Evolutionary conservation across 352 stramenopile genomes (phyloP).

Genomic region (Thraustochytrium sp.): DNA sequence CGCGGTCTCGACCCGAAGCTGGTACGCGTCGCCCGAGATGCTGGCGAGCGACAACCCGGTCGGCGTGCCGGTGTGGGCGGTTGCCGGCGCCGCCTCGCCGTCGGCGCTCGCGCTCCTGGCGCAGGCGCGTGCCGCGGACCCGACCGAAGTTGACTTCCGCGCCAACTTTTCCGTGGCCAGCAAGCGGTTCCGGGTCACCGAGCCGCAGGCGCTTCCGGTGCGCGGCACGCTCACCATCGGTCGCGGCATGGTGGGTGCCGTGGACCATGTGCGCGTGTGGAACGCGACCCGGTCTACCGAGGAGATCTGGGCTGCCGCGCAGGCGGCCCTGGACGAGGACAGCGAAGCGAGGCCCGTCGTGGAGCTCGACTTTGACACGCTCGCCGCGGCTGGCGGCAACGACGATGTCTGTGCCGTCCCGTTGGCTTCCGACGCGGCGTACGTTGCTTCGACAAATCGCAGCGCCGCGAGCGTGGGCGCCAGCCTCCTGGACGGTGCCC

Average conservation of each 20-base stretch:
- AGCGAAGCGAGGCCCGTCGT: not conserved
- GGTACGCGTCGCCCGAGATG: not conserved
- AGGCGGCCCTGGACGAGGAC: not conserved
- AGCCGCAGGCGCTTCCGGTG: not conserved
- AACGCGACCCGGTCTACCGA: not conserved
- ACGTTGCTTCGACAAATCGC: no score
- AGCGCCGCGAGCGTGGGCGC: no score
- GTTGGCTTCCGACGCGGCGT: no score
- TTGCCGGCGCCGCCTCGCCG: not conserved
- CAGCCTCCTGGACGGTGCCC: no score
- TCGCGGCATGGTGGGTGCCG: not conserved
- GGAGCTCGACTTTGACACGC: not conserved
- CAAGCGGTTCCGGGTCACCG: not conserved
- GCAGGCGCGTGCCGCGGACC: not conserved
- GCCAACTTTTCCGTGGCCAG: not conserved
- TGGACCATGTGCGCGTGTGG: constrained; percentile 14
- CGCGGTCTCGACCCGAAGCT: not conserved
- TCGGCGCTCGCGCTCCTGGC: not conserved
- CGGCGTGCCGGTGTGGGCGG: not conserved
- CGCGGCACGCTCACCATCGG: not conserved
- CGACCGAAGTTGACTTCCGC: not conserved
- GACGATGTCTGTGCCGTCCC: no score
- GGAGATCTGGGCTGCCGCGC: not conserved
- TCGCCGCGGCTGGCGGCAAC: no score
- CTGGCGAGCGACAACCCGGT: not conserved